Percentiles rank a stretch among this genome's conserved stretches.
These are phyloP conservation scores for Adansonia gregorii DNA, from an alignment of 441 rosid species.

Conservation along the genomic window DNA sequence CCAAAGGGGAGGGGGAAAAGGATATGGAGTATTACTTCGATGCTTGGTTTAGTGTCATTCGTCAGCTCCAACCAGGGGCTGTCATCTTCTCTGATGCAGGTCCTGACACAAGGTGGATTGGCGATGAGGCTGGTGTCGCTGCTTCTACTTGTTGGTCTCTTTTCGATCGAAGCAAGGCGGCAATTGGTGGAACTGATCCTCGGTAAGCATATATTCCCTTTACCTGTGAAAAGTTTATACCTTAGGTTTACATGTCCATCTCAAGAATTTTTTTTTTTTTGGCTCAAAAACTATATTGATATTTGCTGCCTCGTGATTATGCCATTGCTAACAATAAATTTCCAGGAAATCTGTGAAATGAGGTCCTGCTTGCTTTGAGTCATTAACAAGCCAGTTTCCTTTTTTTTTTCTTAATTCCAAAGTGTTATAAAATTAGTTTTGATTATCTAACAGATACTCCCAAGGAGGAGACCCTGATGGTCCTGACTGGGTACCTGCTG, in stretches of 20 bases:
- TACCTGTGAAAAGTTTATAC: not conserved
- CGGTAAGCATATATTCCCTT: slow-evolving; percentile 40
- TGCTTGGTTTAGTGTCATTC: slow-evolving; percentile 79
- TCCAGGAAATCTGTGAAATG: not conserved
- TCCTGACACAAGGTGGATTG: slow-evolving; percentile 83
- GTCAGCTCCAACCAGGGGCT: slow-evolving; percentile 75
- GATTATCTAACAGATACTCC: slow-evolving; percentile 51
- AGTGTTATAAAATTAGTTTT: slow-evolving; percentile 27
- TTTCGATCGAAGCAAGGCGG: slow-evolving; percentile 64
- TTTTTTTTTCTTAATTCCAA: not conserved
- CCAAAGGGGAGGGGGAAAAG: slow-evolving; percentile 76
- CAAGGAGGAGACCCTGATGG: slow-evolving; percentile 68
- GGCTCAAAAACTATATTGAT: not conserved
- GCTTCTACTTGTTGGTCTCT: slow-evolving; percentile 86
- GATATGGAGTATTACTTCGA: slow-evolving; percentile 79
- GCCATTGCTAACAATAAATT: not conserved
- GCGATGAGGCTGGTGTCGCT: slow-evolving; percentile 78
- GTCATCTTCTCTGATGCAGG: slow-evolving; percentile 90
- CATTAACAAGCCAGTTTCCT: not conserved
- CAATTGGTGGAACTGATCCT: slow-evolving; percentile 64
- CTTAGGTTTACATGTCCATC: not conserved
- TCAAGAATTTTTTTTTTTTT: not conserved
- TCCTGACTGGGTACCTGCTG: slow-evolving; percentile 87
- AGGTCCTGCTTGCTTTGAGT: not conserved
- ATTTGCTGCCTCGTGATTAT: not conserved